Conservation (phyloP, 192 early-diverging fungal genomes). For the Coemansia sp. region DNA sequence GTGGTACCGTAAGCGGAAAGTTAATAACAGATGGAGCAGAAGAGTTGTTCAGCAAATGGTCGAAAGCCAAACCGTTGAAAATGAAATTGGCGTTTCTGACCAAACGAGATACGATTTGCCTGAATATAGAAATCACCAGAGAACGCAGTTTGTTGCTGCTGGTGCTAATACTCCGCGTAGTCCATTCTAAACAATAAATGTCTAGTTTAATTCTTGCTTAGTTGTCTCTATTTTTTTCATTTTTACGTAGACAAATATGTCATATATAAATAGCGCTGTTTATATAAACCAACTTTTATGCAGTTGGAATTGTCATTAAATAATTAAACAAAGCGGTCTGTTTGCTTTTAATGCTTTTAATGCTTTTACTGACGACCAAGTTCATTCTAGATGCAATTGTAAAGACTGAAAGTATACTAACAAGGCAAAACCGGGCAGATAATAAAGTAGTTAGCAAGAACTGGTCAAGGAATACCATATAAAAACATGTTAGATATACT, state of each 20-base stretch:
- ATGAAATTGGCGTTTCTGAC: constrained; percentile 20
- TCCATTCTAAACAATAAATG: not conserved
- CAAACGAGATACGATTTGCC: constrained; percentile 27
- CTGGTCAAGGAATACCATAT: too few relatives aligned
- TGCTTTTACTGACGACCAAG: too few relatives aligned
- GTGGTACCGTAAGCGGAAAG: constrained; percentile 25
- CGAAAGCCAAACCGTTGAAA: constrained; percentile 38
- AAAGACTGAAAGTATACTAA: too few relatives aligned
- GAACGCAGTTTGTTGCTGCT: constrained; percentile 35
- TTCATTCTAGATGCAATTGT: too few relatives aligned
- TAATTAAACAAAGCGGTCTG: too few relatives aligned
- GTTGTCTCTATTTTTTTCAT: not conserved
- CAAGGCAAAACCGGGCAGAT: too few relatives aligned
- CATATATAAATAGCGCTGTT: too few relatives aligned
- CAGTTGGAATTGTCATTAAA: too few relatives aligned
- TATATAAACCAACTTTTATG: too few relatives aligned
- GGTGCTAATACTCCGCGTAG: constrained; percentile 12
- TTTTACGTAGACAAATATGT: not conserved
- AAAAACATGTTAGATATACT: too few relatives aligned
- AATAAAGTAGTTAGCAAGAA: too few relatives aligned
- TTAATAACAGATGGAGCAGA: constrained; percentile 21
- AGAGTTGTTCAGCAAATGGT: constrained; percentile 33
- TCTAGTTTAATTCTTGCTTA: not conserved
- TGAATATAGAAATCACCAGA: constrained; percentile 33
- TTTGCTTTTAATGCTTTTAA: too few relatives aligned